Percentiles rank a stretch among this genome's conserved stretches.
Evolutionary conservation across 352 stramenopile species (phyloP).

Genomic region (Blastocystis sp.): DNA sequence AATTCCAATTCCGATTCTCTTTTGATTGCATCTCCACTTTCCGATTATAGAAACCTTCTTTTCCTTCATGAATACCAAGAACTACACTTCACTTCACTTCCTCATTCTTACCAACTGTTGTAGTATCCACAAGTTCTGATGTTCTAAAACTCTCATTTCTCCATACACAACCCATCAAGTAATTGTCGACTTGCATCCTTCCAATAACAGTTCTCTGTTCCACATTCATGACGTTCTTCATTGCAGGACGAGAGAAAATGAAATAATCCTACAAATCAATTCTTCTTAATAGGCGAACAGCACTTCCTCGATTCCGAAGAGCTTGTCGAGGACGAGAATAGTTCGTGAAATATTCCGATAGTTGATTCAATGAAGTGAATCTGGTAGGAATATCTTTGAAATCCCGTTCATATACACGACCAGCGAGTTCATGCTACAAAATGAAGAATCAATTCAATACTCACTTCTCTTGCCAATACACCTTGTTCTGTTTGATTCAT

Average conservation of each 20-base stretch:
- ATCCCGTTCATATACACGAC: neutral
- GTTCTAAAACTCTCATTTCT: neutral
- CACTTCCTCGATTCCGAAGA: neutral
- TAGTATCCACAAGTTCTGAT: neutral
- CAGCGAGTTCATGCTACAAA: neutral
- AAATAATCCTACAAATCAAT: constrained; percentile 24
- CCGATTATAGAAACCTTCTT: no score
- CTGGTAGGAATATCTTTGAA: neutral
- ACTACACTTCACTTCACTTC: no score
- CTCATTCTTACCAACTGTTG: neutral
- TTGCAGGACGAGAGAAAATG: neutral
- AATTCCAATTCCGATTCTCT: neutral
- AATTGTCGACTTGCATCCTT: neutral
- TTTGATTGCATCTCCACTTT: neutral
- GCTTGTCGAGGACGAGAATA: neutral
- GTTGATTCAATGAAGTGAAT: neutral
- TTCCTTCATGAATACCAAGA: no score
- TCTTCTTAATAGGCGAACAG: neutral
- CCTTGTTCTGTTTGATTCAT: neutral
- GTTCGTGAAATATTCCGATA: neutral
- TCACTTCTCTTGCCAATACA: neutral
- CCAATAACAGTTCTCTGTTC: neutral
- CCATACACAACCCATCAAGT: constrained; percentile 1
- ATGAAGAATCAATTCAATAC: neutral
- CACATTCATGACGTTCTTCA: neutral